Evolutionary conservation across 2,329 filamentous ascomycete species (phyloP), one percentile per base, ranked within the genome.

Genomic region (Alternaria alternata): DNA sequence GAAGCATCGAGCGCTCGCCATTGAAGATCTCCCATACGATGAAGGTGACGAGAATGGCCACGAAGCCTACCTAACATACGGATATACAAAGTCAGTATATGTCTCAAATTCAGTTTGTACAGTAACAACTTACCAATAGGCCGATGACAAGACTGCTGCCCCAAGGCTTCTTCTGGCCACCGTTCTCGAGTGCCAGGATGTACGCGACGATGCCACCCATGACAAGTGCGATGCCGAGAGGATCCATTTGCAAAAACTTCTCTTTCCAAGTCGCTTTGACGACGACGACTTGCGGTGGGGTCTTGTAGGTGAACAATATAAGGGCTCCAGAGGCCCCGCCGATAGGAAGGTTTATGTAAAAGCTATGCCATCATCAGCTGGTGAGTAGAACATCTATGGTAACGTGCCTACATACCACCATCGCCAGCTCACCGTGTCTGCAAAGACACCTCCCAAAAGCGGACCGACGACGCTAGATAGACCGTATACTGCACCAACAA

Each of bases 161-260:
- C 75, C 75, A 78, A 0, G 72, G 12, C 47, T 75, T 52, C 16
- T 56, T 65, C 2, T 58, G 55, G 3, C 76, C 75, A 4, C 80
- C 83, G 67, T 78, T 83, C 61, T 85, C 80, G 7, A 86, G 71
- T 1, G 81, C 82, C 1, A 85, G 74, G 14, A 85, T 64, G 30
- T 81, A 78, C 60, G 74, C 79, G 34, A 81, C 60, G 43, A 79
- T 66, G 9, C 73, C 73, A 1, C 71, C 76, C 63, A 83, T 76
- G 11, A 82, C 61, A 26, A 83, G 66, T 11, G 74, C 63, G 0
- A 74, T 73, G 2, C 84, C 84, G 0, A 78, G 56, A 1, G 79
- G 68, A 57, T 86, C 84, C 61, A 85, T 77, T 32, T 84, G 80
- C 1, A 77, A 63, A 4, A 82, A 59, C 66, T 79, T 81, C 62